Percentiles rank a stretch among this genome's conserved stretches.
These are phyloP conservation scores for Coemansia sp. DNA, from an alignment of 192 early-diverging fungal species.

Conservation along the genomic window DNA sequence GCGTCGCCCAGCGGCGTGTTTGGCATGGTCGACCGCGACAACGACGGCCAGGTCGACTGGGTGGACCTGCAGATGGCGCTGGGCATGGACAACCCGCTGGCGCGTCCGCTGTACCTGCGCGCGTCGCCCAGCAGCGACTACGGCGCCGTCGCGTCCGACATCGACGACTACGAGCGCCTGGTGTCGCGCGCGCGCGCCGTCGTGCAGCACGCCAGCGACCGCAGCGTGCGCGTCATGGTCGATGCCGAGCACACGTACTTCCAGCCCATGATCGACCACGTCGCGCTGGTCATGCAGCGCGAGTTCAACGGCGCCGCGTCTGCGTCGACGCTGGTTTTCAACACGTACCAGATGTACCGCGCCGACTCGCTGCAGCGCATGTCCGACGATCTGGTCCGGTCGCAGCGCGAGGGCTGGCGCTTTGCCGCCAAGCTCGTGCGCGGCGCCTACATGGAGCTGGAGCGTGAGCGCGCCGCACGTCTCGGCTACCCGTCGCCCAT, in stretches of 20 bases:
- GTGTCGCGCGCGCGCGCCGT: conserved; percentile 69
- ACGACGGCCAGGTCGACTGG: conserved; percentile 62
- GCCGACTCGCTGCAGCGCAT: conserved; percentile 64
- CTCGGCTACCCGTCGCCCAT: conserved; percentile 78
- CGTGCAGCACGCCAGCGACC: conserved; percentile 58
- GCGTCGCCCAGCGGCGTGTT: conserved; percentile 48
- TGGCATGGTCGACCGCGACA: conserved; percentile 47
- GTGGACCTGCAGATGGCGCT: conserved; percentile 64
- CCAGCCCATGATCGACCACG: conserved; percentile 87
- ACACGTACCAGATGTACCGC: conserved; percentile 97
- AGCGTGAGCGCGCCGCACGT: conserved; percentile 65
- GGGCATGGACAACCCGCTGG: conserved; percentile 59
- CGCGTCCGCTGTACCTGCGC: conserved; percentile 51
- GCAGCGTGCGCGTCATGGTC: conserved; percentile 74
- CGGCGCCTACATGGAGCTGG: conserved; percentile 78
- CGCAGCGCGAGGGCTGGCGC: conserved; percentile 67
- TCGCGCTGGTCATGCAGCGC: conserved; percentile 66
- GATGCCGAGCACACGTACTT: conserved; percentile 95
- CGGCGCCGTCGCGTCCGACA: conserved; percentile 56
- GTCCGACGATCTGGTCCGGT: conserved; percentile 61
- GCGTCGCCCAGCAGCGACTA: conserved; percentile 22
- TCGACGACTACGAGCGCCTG: conserved; percentile 67
- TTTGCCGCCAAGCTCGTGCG: conserved; percentile 89
- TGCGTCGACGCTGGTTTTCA: conserved; percentile 73
- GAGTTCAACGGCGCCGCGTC: conserved; percentile 60